phyloP scores from a whole-genome alignment of 2,329 filamentous ascomycete genomes.

The Simplicillium sp. region DNA sequence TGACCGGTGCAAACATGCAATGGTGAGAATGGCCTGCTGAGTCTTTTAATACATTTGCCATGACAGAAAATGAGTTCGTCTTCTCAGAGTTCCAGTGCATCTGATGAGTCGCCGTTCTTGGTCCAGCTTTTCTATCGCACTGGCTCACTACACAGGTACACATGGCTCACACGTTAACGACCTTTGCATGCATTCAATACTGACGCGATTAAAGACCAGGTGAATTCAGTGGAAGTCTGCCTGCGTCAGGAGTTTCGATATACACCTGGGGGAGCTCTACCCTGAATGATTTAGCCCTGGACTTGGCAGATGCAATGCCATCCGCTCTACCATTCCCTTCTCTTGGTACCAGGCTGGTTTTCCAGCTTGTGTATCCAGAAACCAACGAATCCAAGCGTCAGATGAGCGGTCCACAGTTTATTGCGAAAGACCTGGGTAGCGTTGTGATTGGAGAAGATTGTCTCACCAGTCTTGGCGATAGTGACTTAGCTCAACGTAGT shows the following conservation, averaged over 20 bases:
- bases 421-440: slow-evolving; percentile 73
- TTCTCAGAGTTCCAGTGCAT: slow-evolving; percentile 31
- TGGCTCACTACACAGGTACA: slow-evolving; percentile 61
- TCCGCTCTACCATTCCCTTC: slow-evolving; percentile 61
- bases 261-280: slow-evolving; percentile 83
- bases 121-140: slow-evolving; percentile 72
- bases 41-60: neutral
- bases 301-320: slow-evolving; percentile 59
- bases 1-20: neutral
- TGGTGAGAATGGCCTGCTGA: neutral
- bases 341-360: slow-evolving; percentile 76
- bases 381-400: slow-evolving; percentile 29
- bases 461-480: slow-evolving; percentile 30
- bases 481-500: slow-evolving; percentile 20
- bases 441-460: slow-evolving; percentile 62
- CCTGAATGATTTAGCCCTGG: slow-evolving; percentile 68
- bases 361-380: slow-evolving; percentile 79
- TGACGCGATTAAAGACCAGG: too few species aligned
- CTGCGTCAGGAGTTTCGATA: slow-evolving; percentile 63
- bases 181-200: too few species aligned
- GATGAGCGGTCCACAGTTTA: slow-evolving; percentile 42
- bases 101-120: slow-evolving; percentile 70
- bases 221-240: slow-evolving; percentile 53
- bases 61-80: neutral
- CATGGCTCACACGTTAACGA: slow-evolving; percentile 1